These are phyloP conservation scores for Russula earlei DNA, from an alignment of 768 basidiomycete species.

Conservation along the genomic window DNA sequence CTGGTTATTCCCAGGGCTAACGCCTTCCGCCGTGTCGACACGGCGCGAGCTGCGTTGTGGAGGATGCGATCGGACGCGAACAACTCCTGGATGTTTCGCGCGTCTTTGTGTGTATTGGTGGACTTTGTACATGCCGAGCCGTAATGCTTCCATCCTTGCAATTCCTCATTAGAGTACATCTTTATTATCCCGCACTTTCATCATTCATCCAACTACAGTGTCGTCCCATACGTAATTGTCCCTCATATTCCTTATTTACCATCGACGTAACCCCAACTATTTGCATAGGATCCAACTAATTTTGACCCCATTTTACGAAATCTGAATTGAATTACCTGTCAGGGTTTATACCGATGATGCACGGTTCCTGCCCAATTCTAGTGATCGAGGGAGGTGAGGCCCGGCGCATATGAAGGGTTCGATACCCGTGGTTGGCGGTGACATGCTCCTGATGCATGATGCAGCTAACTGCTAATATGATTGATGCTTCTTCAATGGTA, in stretches of 20 bases:
- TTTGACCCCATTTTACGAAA: not conserved
- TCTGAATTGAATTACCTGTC: not conserved
- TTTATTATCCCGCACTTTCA: not conserved
- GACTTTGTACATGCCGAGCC: not conserved
- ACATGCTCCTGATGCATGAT: not conserved
- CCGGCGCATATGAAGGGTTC: not conserved
- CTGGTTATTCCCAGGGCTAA: not conserved
- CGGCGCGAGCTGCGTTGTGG: no score
- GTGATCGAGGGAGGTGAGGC: not conserved
- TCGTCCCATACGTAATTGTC: not conserved
- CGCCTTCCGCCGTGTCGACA: not conserved
- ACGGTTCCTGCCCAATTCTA: not conserved
- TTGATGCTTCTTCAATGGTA: not conserved
- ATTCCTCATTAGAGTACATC: conserved; percentile 8
- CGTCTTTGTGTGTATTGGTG: not conserved
- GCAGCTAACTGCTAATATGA: not conserved
- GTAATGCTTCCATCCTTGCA: not conserved
- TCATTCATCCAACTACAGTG: not conserved
- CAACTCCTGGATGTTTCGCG: not conserved
- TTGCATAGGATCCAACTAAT: conserved; percentile 9
- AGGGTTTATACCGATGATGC: no score
- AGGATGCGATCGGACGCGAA: not conserved
- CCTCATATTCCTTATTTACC: not conserved
- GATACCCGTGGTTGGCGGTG: not conserved
- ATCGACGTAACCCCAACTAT: not conserved